phyloP scores from a whole-genome alignment of 345 rosid species.

The Citrus hindsii region DNA sequence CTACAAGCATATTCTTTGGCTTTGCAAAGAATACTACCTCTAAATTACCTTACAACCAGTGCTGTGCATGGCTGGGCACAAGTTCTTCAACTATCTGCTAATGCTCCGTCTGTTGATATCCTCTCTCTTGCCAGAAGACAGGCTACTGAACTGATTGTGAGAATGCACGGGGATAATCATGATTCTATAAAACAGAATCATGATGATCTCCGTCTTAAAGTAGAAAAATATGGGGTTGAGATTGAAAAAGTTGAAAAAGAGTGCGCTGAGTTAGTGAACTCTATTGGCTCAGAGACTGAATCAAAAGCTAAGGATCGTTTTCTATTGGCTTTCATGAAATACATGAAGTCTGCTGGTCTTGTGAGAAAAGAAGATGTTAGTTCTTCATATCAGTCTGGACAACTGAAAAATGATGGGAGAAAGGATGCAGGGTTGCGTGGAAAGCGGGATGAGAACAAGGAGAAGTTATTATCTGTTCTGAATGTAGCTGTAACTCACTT shows the following conservation, averaged over 20 bases:
- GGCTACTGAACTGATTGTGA: constrained; percentile 67
- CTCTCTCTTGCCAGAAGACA: constrained; percentile 69
- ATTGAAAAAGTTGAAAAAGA: constrained; percentile 60
- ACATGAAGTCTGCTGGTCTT: constrained; percentile 60
- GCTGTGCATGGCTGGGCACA: constrained; percentile 77
- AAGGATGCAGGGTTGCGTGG: constrained; percentile 32
- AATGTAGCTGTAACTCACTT: constrained; percentile 51
- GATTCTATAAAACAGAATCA: constrained; percentile 49
- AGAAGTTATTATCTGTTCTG: constrained; percentile 50
- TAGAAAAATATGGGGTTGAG: constrained; percentile 57
- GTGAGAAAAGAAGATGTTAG: constrained; percentile 43
- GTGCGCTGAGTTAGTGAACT: constrained; percentile 54
- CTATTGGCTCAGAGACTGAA: constrained; percentile 61
- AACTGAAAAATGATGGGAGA: constrained; percentile 27
- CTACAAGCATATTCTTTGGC: constrained; percentile 72
- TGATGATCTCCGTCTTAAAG: constrained; percentile 56
- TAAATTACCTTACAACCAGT: constrained; percentile 74
- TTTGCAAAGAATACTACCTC: constrained; percentile 77
- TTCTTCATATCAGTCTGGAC: constrained; percentile 30
- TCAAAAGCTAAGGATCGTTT: constrained; percentile 72
- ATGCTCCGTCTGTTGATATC: constrained; percentile 62
- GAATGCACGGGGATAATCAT: constrained; percentile 39
- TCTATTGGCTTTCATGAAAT: constrained; percentile 60
- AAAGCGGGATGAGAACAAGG: constrained; percentile 54
- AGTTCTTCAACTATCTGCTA: constrained; percentile 67